Percentiles rank a stretch among this genome's conserved stretches.
Evolutionary conservation across 257 asterid species (phyloP).

Genomic region (Eustoma russellianum): DNA sequence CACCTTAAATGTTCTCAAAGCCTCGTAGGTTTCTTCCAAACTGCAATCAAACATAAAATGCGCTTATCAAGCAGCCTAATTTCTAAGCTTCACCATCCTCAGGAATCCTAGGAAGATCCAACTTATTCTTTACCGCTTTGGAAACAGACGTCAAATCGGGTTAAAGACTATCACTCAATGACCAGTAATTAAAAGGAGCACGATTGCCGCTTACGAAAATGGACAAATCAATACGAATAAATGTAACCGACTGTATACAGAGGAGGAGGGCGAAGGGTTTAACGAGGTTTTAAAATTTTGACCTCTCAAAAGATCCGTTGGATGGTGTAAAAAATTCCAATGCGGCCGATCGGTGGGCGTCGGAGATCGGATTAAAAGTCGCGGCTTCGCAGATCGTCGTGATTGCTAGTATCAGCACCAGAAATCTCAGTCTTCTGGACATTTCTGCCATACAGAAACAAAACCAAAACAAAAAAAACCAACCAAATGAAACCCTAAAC

Average conservation of each 20-base stretch:
- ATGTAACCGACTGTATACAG: background rate
- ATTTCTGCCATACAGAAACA: constrained; percentile 24
- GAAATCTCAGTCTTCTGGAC: constrained; percentile 40
- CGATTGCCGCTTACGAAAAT: background rate
- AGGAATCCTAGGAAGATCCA: background rate
- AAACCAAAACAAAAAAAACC: no score
- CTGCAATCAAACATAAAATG: constrained; percentile 23
- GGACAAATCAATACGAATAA: background rate
- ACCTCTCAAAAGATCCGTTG: constrained; percentile 71
- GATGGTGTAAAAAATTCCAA: constrained; percentile 45
- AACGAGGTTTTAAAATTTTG: constrained; percentile 27
- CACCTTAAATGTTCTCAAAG: constrained; percentile 74
- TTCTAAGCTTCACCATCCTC: background rate
- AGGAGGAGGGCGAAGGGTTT: constrained; percentile 13
- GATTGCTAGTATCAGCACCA: constrained; percentile 35
- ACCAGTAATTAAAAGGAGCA: no score
- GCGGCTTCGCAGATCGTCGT: constrained; percentile 57
- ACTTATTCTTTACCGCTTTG: background rate
- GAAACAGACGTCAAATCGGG: background rate
- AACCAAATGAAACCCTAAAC: no score
- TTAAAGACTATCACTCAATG: no score
- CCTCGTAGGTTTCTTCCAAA: constrained; percentile 74
- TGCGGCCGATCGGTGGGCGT: constrained; percentile 87
- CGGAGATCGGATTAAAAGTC: constrained; percentile 58
- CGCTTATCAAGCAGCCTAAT: no score